Base-by-base conservation (phyloP, 1,284 basidiomycete genomes). In the Irpex sp. region DNA sequence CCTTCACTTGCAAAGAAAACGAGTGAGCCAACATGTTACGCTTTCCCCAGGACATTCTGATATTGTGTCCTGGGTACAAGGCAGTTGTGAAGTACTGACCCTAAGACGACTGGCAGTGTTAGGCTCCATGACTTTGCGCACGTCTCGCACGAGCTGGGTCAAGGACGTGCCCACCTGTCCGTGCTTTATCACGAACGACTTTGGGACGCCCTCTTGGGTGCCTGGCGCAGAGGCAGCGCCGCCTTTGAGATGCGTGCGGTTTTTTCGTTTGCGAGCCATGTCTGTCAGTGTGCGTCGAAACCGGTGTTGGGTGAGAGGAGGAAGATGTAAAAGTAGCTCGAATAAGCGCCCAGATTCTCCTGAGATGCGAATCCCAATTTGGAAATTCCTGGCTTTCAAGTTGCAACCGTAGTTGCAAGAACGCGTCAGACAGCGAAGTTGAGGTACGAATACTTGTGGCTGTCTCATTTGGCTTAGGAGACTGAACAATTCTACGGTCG, bases 121-220 rank as follows among this genome's bases (percentile, higher is more conserved):
- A 64, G 97, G 97, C 76, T 99, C 97, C 93, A 99, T 95, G 65
- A 97, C 90, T 75, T 93, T 93, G 69, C 97, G 83, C 70, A 98
- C 81, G 77, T 99, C 97, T 59, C 91, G 85, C 13, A 98, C 95
- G 36, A 99, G 88, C 69, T 94, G 91, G 3, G 88, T 79, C 59
- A 97, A 83, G n/a, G 93, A 93, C 61, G 85, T 82, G 13, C 96
- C 95, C 36, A 98, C 95, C 63, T 89, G 88, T 51, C 97, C 97
- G 76, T 96, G 93, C 72, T 96, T 97, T 75, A 99, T 95, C 67
- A 99, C 93, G 73, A 93, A 92, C 0, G 90, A 90, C 74, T 87
- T 91, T 3, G 91, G 90, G 0, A 78, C 77, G 62, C 78, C 80
- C 35, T 82, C 79, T 0, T 69, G 67, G 7, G 73, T 61, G 5